Base-by-base conservation (phyloP, 1,139 yeast species). In the Candida sanyaensis region DNA sequence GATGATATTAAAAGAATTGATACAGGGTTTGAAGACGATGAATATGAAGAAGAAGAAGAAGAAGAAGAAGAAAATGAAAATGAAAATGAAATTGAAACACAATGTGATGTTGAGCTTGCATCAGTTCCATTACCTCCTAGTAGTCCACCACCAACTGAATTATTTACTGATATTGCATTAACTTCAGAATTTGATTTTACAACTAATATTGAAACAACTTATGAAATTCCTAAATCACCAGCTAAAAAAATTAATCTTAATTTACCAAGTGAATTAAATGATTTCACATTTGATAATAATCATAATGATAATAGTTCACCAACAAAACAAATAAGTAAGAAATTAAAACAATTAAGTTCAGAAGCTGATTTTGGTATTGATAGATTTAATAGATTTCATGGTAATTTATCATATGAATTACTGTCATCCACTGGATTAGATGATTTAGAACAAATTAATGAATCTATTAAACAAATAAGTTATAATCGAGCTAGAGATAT, bases 361-460 rank as follows among this genome's bases (percentile, higher is more conserved):
- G 80, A 75, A 17, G 69, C 77, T 2, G 80, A 75, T 55, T 75
- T 75, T 53, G 80, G 80, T 1, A 75, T 75, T 37, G 80, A 75
- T 50, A 64, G 64, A 41, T 75, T 75, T 54, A 74, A 75, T 50
- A 58, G 80, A 26, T 75, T 69, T 56, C 66, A 62, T 47, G 64
- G 60, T 30, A 50, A 64, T 72, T 6, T 56, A 63, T 34, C 57
- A 4, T 61, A 60, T 42, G 61, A 61, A 24, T 60, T 65, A 34
- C 71, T 70, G 4, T 69, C 77, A 10, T 50, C 55, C 3, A 37
- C 33, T 40, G 46, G 9, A 31, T 46, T 6, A 55, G 54, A 37
- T 23, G 49, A 4, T 55, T 51, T 5, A 23, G 42, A 30, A 32
- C 41, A 30, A 12, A 29, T 37, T 5, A 58, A 52, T 6, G 53